Evolutionary conservation across 371 early-diverging fungal genomes (phyloP).

Genomic region (Saksenaea vasiformis): DNA sequence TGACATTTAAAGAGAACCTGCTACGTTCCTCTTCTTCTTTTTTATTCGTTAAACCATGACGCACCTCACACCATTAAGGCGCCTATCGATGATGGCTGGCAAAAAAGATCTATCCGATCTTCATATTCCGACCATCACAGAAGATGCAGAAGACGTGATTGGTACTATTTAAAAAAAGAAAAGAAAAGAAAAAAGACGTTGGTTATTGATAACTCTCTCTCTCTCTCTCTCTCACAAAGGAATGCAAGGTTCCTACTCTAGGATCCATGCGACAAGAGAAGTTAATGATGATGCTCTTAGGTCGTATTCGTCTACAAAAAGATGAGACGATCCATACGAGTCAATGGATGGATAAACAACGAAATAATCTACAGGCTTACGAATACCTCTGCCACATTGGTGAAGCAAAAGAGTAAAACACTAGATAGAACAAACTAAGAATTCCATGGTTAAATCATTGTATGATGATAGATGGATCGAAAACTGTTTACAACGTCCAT

Average conservation of each 20-base stretch:
- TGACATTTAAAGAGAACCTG: neutral
- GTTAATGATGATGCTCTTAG: conserved; percentile 18
- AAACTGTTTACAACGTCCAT: conserved; percentile 81
- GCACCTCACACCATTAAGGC: conserved; percentile 40
- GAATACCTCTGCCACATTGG: conserved; percentile 99
- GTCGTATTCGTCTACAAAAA: conserved; percentile 67
- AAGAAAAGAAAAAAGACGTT: too few relatives aligned
- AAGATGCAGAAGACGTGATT: conserved; percentile 47
- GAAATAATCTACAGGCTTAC: conserved; percentile 93
- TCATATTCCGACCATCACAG: conserved; percentile 44
- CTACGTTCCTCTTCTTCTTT: neutral
- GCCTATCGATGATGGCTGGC: conserved; percentile 47
- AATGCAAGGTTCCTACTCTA: conserved; percentile 18
- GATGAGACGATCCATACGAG: conserved; percentile 51
- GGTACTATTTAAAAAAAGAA: too few relatives aligned
- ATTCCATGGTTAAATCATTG: too few relatives aligned
- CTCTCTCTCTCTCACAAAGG: conserved; percentile 15
- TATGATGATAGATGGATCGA: conserved; percentile 99
- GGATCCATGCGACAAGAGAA: neutral
- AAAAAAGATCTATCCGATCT: conserved; percentile 39
- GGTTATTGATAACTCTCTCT: too few relatives aligned
- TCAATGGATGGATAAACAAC: conserved; percentile 95
- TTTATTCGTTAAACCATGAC: conserved; percentile 17
- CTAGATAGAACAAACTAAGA: too few relatives aligned
- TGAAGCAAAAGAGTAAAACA: conserved; percentile 98